These are phyloP conservation scores for Carex parvula DNA, from an alignment of 176 grass and related monocot genomes.

Conservation along the genomic window DNA sequence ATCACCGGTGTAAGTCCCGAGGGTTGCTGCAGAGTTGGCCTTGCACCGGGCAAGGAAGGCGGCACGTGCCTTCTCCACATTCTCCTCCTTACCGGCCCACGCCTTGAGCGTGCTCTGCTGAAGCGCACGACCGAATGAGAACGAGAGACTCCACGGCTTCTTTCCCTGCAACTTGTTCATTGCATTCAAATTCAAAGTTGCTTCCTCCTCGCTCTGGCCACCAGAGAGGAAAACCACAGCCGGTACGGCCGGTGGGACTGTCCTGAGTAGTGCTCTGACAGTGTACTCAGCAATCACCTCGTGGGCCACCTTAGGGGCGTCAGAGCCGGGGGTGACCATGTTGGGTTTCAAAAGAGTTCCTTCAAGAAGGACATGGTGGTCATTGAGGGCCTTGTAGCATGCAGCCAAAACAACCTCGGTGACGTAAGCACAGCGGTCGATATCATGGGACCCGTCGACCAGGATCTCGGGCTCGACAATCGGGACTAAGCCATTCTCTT, in stretches of 20 bases:
- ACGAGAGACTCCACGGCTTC: conserved; percentile 76
- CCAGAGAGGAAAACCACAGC: conserved; percentile 69
- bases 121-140: conserved; percentile 73
- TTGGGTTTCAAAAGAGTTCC: conserved; percentile 77
- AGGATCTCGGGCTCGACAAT: conserved; percentile 88
- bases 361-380: conserved; percentile 69
- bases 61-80: conserved; percentile 62
- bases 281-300: conserved; percentile 68
- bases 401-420: conserved; percentile 66
- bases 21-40: conserved; percentile 66
- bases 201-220: conserved; percentile 75
- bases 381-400: conserved; percentile 62
- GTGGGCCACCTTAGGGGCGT: conserved; percentile 43
- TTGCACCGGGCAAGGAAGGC: conserved; percentile 56
- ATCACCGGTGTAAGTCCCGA: conserved; percentile 66
- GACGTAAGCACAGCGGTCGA: conserved; percentile 61
- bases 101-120: conserved; percentile 89
- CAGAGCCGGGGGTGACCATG: conserved; percentile 73
- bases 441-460: conserved; percentile 58
- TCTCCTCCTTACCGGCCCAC: conserved; percentile 56
- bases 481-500: conserved; percentile 72
- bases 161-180: conserved; percentile 56
- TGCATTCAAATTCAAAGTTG: conserved; percentile 71
- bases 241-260: conserved; percentile 62
- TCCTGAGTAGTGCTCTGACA: conserved; percentile 49